Conservation (phyloP, 202 grass and related monocot genomes). For the Dendrocalamus latiflorus region DNA sequence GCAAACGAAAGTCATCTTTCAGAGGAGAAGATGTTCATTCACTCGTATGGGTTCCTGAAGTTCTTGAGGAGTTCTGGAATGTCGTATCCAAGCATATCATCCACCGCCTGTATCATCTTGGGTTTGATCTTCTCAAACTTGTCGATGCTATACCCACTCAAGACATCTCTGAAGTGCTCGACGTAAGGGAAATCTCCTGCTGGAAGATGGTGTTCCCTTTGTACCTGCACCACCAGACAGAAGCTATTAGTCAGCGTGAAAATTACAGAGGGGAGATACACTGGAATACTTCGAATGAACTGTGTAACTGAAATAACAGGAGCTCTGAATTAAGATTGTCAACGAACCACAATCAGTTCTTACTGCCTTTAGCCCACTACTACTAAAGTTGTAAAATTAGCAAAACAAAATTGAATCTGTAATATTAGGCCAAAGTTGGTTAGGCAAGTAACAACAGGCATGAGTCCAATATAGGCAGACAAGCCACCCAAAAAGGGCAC, state of each 20-base stretch:
- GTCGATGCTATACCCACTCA: constrained; percentile 74
- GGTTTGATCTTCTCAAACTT: constrained; percentile 88
- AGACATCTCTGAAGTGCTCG: constrained; percentile 72
- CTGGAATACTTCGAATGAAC: constrained; percentile 15
- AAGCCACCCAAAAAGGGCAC: neutral
- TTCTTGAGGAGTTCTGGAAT: constrained; percentile 82
- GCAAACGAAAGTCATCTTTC: constrained; percentile 1
- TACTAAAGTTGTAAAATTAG: neutral
- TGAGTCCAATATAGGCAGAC: neutral
- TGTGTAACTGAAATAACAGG: neutral
- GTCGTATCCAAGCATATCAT: constrained; percentile 92
- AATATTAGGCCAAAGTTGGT: neutral
- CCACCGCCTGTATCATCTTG: constrained; percentile 81
- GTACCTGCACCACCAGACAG: constrained; percentile 45
- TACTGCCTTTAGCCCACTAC: neutral
- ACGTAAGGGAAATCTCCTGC: constrained; percentile 74
- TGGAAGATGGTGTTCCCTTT: constrained; percentile 73
- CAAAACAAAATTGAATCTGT: neutral
- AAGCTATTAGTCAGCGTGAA: too few relatives aligned
- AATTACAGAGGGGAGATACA: too few relatives aligned
- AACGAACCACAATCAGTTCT: neutral
- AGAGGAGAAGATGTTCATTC: neutral
- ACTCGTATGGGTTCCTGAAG: constrained; percentile 90
- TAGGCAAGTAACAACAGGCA: neutral
- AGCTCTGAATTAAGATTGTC: neutral